Percentiles rank a stretch among this genome's conserved stretches.
phyloP scores from a whole-genome alignment of 257 asterid species.

The Capsicum chinense region DNA sequence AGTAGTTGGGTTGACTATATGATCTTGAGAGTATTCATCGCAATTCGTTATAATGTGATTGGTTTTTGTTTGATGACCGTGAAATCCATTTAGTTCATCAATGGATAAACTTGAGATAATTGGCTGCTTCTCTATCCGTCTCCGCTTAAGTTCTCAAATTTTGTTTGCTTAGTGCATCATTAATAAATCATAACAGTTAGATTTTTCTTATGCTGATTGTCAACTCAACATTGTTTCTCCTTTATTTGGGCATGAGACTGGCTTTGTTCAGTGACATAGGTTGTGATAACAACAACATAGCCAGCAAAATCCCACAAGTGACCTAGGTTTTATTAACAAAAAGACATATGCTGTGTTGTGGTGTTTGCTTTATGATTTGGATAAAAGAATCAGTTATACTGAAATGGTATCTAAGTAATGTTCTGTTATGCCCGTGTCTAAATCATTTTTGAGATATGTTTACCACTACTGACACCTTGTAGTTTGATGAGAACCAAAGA shows the following conservation, averaged over 20 bases:
- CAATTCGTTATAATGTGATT: neutral
- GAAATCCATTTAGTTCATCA: neutral
- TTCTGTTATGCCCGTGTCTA: neutral
- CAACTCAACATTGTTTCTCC: neutral
- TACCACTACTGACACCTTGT: neutral
- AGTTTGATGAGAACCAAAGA: neutral
- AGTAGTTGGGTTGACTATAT: neutral
- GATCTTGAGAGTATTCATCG: neutral
- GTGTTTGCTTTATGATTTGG: neutral
- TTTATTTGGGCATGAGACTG: neutral
- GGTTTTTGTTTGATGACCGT: neutral
- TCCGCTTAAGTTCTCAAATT: neutral
- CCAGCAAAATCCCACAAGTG: too few relatives aligned
- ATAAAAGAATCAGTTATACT: neutral
- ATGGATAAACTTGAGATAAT: neutral
- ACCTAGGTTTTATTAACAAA: too few relatives aligned
- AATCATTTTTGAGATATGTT: neutral
- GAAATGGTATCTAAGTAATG: neutral
- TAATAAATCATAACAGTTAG: neutral
- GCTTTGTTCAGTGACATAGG: too few relatives aligned
- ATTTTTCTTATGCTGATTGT: neutral
- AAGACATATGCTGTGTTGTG: neutral
- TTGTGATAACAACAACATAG: too few relatives aligned
- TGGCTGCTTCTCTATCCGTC: neutral
- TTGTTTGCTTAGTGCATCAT: neutral